phyloP scores from a whole-genome alignment of 2,329 filamentous ascomycete genomes.

The Aspergillus viridinutans region DNA sequence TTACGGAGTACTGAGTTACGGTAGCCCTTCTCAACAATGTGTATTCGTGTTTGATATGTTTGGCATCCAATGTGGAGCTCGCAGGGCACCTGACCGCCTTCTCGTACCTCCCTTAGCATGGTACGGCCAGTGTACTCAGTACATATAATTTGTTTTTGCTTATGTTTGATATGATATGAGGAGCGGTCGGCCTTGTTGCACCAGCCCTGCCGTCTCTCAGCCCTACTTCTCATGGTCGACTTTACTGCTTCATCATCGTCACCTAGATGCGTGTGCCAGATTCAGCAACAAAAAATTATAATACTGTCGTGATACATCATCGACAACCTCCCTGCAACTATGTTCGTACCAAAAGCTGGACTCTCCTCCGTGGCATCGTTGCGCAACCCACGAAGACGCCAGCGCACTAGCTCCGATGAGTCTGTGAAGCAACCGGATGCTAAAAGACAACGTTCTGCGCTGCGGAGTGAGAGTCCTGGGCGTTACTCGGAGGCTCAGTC shows the following conservation, averaged over 20 bases:
- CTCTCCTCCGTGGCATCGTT: constrained; percentile 23
- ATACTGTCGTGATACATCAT: background rate
- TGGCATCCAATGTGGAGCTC: background rate
- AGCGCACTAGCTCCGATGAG: constrained; percentile 43
- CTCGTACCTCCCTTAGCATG: too few relatives aligned
- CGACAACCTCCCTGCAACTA: constrained; percentile 14
- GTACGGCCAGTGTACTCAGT: background rate
- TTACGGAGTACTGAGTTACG: too few relatives aligned
- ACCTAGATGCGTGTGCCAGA: background rate
- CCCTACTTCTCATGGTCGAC: background rate
- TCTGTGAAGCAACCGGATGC: constrained; percentile 42
- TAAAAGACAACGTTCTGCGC: constrained; percentile 44
- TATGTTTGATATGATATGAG: background rate
- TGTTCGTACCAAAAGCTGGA: constrained; percentile 37
- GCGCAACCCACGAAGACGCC: constrained; percentile 37
- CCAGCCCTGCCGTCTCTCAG: background rate
- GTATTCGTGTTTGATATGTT: background rate
- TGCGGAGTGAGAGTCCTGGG: constrained; percentile 35
- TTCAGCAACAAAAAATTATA: background rate
- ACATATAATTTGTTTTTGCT: background rate
- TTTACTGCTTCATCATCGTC: background rate
- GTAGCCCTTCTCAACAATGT: too few relatives aligned
- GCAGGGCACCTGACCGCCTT: background rate
- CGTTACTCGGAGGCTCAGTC: constrained; percentile 17
- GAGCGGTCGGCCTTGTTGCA: background rate